These are phyloP conservation scores for Halteria grandinella DNA, from an alignment of 73 alveolate genomes.

Conservation along the genomic window DNA sequence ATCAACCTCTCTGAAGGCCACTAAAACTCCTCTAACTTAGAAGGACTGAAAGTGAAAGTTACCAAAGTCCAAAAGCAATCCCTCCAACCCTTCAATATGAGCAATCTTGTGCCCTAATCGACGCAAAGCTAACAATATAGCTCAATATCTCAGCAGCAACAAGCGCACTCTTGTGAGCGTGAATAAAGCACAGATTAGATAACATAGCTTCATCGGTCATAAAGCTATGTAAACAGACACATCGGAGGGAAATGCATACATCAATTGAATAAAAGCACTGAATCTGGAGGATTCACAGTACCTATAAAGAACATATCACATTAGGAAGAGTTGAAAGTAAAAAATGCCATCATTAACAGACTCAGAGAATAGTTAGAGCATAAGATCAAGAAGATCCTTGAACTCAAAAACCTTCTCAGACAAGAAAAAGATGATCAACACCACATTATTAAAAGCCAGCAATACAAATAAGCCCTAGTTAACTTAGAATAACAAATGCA, in stretches of 20 bases:
- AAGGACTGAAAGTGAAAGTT: background rate
- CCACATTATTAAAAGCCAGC: background rate
- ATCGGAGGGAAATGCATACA: no score
- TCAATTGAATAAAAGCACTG: background rate
- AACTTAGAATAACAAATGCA: constrained; percentile 12
- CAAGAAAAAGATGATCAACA: constrained; percentile 32
- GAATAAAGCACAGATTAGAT: no score
- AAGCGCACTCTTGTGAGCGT: no score
- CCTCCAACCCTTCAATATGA: no score
- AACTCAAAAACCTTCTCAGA: constrained; percentile 19
- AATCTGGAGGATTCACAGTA: background rate
- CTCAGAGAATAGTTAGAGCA: constrained; percentile 25
- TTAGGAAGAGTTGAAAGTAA: constrained; percentile 10
- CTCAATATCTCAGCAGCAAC: no score
- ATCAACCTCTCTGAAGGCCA: background rate
- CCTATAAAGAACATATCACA: background rate
- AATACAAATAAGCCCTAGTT: constrained; percentile 12
- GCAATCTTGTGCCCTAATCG: no score
- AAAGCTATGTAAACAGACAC: no score
- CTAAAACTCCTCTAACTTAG: background rate
- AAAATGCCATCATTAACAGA: constrained; percentile 11
- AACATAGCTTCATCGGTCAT: no score
- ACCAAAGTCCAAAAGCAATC: background rate
- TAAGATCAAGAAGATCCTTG: constrained; percentile 27
- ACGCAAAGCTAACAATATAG: no score